phyloP scores from a whole-genome alignment of 2,329 filamentous ascomycete species.

The Apiospora arundinis region DNA sequence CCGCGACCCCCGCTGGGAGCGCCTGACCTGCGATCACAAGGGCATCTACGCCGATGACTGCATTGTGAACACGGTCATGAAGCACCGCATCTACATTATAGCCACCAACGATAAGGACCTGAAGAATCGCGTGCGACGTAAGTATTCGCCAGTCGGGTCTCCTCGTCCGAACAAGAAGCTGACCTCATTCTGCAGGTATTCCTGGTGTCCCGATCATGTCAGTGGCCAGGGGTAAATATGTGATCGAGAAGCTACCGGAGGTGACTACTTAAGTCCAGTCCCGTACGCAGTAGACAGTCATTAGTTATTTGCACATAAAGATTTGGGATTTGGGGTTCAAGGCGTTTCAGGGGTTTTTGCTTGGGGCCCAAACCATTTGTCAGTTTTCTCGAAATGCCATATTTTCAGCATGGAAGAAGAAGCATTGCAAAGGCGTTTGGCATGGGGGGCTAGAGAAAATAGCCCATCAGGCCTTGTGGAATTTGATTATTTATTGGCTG shows the following conservation, averaged over 20 bases:
- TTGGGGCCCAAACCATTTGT: background rate
- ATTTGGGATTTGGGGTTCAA: background rate
- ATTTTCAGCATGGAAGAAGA: background rate
- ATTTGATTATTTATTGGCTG: background rate
- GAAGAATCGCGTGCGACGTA: conserved; percentile 26
- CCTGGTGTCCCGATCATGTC: conserved; percentile 75
- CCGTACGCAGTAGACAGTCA: background rate
- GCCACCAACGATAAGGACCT: conserved; percentile 65
- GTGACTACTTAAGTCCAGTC: conserved; percentile 21
- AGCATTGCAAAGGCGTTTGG: conserved; percentile 16
- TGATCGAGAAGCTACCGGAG: conserved; percentile 70
- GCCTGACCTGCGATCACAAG: conserved; percentile 88
- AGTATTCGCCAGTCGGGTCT: conserved; percentile 60
- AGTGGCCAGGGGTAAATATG: conserved; percentile 88
- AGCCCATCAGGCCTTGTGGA: background rate
- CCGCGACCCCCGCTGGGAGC: conserved; percentile 85
- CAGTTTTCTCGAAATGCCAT: conserved; percentile 4
- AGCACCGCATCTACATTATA: conserved; percentile 78
- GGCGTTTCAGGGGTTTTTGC: background rate
- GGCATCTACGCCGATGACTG: conserved; percentile 82
- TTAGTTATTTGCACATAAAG: background rate
- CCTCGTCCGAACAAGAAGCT: conserved; percentile 69
- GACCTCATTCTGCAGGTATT: conserved; percentile 46
- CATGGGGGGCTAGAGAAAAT: background rate
- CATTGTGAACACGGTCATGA: conserved; percentile 55